Percentiles rank a stretch among this genome's conserved stretches.
Evolutionary conservation across 306 rosid species (phyloP).

Genomic region (Malus orientalis): DNA sequence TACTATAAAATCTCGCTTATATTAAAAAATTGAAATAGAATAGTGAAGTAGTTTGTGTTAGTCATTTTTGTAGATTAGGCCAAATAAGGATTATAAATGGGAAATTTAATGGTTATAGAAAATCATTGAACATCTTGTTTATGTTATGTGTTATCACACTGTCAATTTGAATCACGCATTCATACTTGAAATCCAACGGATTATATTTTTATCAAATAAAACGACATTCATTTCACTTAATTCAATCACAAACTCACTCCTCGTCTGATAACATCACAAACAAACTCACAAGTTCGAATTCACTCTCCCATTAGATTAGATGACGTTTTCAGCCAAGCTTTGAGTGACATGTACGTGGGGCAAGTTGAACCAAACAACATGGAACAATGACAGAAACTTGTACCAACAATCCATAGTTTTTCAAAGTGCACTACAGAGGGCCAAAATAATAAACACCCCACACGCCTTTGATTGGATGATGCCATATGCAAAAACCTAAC

Average conservation of each 20-base stretch:
- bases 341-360: not conserved
- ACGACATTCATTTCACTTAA: not conserved
- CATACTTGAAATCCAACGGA: not conserved
- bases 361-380: not conserved
- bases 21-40: not conserved
- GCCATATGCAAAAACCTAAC: not conserved
- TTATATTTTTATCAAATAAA: no score
- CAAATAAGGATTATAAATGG: not conserved
- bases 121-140: not conserved
- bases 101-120: not conserved
- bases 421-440: slow-evolving; percentile 1
- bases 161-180: not conserved
- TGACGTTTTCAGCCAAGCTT: not conserved
- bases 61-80: not conserved
- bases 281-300: not conserved
- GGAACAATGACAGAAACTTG: not conserved
- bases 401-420: not conserved
- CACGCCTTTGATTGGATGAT: not conserved
- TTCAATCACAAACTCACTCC: no score
- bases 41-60: not conserved
- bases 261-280: no score
- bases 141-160: not conserved
- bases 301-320: not conserved
- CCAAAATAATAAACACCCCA: not conserved
- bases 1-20: no score